Conservation (phyloP, 148 eudicot genomes). For the Mesembryanthemum crystallinum region DNA sequence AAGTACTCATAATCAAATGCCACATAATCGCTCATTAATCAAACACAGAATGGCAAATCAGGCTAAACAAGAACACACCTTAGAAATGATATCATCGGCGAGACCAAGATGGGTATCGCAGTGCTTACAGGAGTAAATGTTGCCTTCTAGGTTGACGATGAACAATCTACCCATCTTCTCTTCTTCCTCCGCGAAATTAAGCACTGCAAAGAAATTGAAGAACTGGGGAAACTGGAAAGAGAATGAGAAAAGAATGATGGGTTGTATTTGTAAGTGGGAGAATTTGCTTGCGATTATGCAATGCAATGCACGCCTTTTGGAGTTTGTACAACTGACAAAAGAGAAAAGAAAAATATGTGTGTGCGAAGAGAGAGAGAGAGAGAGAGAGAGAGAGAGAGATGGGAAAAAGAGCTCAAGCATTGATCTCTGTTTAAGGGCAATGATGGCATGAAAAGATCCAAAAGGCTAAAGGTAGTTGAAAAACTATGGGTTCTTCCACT, state of each 20-base stretch:
- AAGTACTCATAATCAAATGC: too few species aligned
- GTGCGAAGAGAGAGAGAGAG: not conserved
- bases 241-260: not conserved
- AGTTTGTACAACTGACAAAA: not conserved
- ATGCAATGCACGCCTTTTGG: not conserved
- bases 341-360: not conserved
- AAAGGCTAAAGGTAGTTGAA: too few species aligned
- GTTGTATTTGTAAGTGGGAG: not conserved
- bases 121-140: slow-evolving; percentile 55
- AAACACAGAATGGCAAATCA: not conserved
- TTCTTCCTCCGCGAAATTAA: too few species aligned
- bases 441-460: slow-evolving; percentile 1
- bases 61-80: slow-evolving; percentile 34
- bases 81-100: slow-evolving; percentile 52
- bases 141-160: slow-evolving; percentile 55
- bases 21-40: too few species aligned
- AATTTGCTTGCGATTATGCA: not conserved
- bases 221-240: not conserved
- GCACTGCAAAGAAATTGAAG: too few species aligned
- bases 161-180: slow-evolving; percentile 63
- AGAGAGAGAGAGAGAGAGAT: not conserved
- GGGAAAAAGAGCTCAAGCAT: not conserved
- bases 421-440: slow-evolving; percentile 12
- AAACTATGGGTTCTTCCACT: too few species aligned
- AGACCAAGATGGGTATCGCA: slow-evolving; percentile 62